Percentiles rank a stretch among this genome's conserved stretches.
Evolutionary conservation across 169 alveolate species (phyloP).

Genomic region (Besnoitia besnoiti): DNA sequence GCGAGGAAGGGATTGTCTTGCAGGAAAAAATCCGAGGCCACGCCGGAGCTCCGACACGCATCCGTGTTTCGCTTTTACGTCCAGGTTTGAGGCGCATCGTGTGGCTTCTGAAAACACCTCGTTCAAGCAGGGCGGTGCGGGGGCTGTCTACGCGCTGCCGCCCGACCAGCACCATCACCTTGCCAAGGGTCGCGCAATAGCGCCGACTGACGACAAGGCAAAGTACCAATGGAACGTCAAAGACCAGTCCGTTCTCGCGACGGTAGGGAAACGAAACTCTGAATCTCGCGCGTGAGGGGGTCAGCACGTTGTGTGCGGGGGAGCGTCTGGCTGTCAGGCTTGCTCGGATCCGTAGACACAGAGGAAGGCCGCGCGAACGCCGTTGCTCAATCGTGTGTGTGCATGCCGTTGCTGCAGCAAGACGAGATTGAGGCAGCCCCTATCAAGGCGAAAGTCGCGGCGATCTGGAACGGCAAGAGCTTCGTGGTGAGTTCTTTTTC

Average conservation of each 20-base stretch:
- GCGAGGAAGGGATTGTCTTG: too few species aligned
- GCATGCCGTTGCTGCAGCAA: not conserved
- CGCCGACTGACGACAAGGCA: conserved; percentile 71
- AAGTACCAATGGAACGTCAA: conserved; percentile 73
- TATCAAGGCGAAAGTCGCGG: conserved; percentile 72
- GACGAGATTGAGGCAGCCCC: not conserved
- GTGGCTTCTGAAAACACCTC: conserved; percentile 60
- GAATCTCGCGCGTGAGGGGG: not conserved
- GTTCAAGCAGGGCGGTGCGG: conserved; percentile 51
- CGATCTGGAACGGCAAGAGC: conserved; percentile 79
- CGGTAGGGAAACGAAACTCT: not conserved
- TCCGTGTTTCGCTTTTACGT: not conserved
- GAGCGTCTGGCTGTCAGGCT: not conserved
- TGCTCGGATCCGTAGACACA: not conserved
- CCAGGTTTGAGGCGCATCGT: conserved; percentile 63
- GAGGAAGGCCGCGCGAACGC: not conserved
- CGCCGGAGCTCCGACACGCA: too few species aligned
- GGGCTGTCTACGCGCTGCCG: conserved; percentile 52
- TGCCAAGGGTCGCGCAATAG: conserved; percentile 45
- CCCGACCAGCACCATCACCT: conserved; percentile 75
- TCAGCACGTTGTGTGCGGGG: not conserved
- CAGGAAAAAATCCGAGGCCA: too few species aligned
- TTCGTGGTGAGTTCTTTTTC: conserved; percentile 48
- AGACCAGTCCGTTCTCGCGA: not conserved
- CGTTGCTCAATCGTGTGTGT: not conserved